phyloP scores from a whole-genome alignment of 805 yeast genomes.

The Priceomyces fermenticarens region DNA sequence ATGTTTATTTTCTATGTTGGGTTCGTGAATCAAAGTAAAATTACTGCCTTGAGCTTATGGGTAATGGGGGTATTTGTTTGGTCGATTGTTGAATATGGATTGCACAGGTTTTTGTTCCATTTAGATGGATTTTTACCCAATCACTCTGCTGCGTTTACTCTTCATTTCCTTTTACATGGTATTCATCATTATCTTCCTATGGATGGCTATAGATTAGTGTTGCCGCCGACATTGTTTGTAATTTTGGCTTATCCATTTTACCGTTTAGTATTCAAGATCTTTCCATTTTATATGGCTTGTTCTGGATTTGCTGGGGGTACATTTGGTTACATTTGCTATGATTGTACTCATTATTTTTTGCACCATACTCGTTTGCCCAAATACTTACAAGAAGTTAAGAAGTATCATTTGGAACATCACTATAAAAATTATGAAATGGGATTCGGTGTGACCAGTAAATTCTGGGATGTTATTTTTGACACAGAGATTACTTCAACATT shows the following conservation, averaged over 20 bases:
- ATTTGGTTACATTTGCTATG: conserved; percentile 89
- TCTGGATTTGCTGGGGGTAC: conserved; percentile 95
- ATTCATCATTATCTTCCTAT: conserved; percentile 96
- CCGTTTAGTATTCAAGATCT: conserved; percentile 65
- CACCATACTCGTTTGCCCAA: conserved; percentile 85
- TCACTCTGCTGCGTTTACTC: conserved; percentile 64
- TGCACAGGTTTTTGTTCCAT: conserved; percentile 94
- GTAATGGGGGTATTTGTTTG: conserved; percentile 82
- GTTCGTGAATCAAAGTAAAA: conserved; percentile 42
- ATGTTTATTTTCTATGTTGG: conserved; percentile 61
- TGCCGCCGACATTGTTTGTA: conserved; percentile 89
- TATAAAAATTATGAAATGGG: conserved; percentile 96
- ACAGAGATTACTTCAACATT: conserved; percentile 63
- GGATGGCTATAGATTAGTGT: conserved; percentile 89
- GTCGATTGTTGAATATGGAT: conserved; percentile 84
- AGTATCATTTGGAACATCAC: conserved; percentile 94
- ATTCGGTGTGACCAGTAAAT: conserved; percentile 90
- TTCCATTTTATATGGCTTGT: conserved; percentile 84
- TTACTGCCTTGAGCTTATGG: conserved; percentile 58
- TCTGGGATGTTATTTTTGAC: conserved; percentile 91
- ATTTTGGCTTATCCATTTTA: conserved; percentile 77
- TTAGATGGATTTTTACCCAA: conserved; percentile 85
- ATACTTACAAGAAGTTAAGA: conserved; percentile 74
- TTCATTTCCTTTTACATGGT: conserved; percentile 92
- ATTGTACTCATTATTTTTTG: conserved; percentile 87